Base-by-base conservation (phyloP, 2,329 filamentous ascomycete species). In the Colletotrichum lupini region DNA sequence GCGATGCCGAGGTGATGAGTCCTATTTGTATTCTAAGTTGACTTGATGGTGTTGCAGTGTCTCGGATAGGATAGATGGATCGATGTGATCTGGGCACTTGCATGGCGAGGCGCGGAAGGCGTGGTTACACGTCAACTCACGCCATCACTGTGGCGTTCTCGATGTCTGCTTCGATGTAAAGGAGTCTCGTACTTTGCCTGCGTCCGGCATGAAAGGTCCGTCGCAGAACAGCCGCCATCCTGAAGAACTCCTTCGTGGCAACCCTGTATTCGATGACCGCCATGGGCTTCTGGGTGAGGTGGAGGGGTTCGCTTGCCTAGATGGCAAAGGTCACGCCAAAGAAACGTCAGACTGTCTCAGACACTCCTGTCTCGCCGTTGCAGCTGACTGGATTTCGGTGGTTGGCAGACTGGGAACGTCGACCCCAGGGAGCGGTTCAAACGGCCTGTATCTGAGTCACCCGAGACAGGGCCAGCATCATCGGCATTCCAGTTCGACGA, bases 291-390 rank as follows among this genome's bases (percentile, higher is more conserved):
- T n/a, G 22, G 14, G 12, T n/a, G 30, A 42, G 8, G n/a, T 22
- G 12, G 32, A 60, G 32, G 22, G 12, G 32, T 16, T 59, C 12
- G 11, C 11, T 24, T 22, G n/a, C n/a, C 35, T 60, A 12, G 14
- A 12, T 12, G 3, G 4, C 7, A 35, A 5, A 55, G 14, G 28
- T 28, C 46, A 49, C 22, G 19, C 42, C n/a, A 26, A 19, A 16
- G 9, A 60, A 64, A 65, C 55, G 59, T 70, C 70, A 73, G 59
- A 49, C 24, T 73, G 70, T 70, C 70, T 73, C 9, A 73, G 70
- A 65, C 59, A 73, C 16, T 9, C 7, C 22, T 26, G 42, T 30
- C 19, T 73, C 3, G 16, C 28, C 22, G 42, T 35, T 65, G 46
- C 60, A 32, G 42, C 16, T 73, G 70, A 73, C 55, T 35, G 59